Evolutionary conservation across 352 stramenopile species (phyloP).

Genomic region (Pythium folliculosum): DNA sequence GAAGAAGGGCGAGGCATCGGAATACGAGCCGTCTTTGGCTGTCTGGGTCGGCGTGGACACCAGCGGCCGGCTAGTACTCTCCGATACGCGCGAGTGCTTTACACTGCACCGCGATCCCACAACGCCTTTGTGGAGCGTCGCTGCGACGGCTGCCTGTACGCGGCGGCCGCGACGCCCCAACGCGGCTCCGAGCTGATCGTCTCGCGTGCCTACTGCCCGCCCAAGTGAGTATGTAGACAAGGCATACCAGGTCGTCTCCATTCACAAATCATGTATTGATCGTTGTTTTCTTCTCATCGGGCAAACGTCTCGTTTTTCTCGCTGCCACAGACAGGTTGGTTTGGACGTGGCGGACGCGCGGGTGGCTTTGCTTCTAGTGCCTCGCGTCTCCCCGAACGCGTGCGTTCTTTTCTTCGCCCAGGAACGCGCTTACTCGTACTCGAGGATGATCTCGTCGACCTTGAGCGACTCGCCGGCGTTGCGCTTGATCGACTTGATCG

Average conservation of each 20-base stretch:
- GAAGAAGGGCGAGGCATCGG: neutral
- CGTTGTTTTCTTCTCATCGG: too few relatives aligned
- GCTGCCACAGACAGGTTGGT: too few relatives aligned
- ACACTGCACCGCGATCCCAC: neutral
- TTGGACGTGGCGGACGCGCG: too few relatives aligned
- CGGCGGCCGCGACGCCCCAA: neutral
- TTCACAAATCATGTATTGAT: too few relatives aligned
- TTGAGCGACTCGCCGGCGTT: conserved; percentile 88
- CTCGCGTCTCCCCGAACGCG: too few relatives aligned
- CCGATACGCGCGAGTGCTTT: neutral
- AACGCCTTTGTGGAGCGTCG: neutral
- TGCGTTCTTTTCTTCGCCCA: too few relatives aligned
- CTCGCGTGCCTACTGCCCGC: neutral
- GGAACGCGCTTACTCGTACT: conserved; percentile 84
- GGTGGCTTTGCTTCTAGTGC: too few relatives aligned
- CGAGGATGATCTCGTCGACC: conserved; percentile 91
- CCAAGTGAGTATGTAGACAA: neutral
- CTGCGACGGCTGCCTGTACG: neutral
- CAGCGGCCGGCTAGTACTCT: neutral
- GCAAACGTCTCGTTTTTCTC: too few relatives aligned
- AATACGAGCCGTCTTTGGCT: neutral
- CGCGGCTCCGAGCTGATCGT: neutral
- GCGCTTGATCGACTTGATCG: conserved; percentile 76
- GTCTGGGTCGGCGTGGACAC: neutral
- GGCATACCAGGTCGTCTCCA: too few relatives aligned